Evolutionary conservation across 192 early-diverging fungal species (phyloP), one percentile per base, ranked within the genome.

Genomic region (Backusella westeae): DNA sequence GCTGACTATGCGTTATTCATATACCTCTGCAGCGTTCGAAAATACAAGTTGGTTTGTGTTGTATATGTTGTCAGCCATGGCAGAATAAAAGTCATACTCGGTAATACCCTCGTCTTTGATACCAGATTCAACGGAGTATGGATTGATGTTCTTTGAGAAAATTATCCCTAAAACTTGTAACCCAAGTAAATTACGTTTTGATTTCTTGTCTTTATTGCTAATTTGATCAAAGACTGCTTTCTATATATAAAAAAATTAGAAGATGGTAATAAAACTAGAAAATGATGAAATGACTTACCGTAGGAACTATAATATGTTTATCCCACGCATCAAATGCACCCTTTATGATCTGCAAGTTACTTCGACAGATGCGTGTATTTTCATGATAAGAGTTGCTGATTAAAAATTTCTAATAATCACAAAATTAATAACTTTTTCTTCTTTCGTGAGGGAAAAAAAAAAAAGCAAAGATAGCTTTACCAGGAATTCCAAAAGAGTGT

Each of bases 301-400:
- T 90, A 3, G 93, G 92, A 2, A 91, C 82, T 75, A 89, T 84
- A 7, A 91, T 85, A 4, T 89, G 75, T 10, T 71, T 74, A 15
- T 81, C 80, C 90, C 90, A 94, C 39, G 84, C 87, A 69, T 94
- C 91, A 67, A 93, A 85, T 8, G 92, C 81, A 17, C 81, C 78
- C 34, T 89, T 87, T 66, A 94, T 81, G 9, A 90, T 72, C 34
- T 88, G 81, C 46, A 92, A 77, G 74, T 92, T 91, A 67, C 85
- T 89, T 17, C 85, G 21, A 19, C 81, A 56, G n/a, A 86, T 77
- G 14, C 59, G 36, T 0, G 77, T 46, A 12, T 75, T 72, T 26
- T 84, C 80, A 74, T 84, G 78, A 46, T 81, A 76, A 15, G 83
- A 75, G 69, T 87, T 71, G 34, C 75, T 80, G 82, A 87, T 86